Evolutionary conservation across 2,329 filamentous ascomycete species (phyloP), one percentile per base, ranked within the genome.

Genomic region (Ophiostoma quercus): DNA sequence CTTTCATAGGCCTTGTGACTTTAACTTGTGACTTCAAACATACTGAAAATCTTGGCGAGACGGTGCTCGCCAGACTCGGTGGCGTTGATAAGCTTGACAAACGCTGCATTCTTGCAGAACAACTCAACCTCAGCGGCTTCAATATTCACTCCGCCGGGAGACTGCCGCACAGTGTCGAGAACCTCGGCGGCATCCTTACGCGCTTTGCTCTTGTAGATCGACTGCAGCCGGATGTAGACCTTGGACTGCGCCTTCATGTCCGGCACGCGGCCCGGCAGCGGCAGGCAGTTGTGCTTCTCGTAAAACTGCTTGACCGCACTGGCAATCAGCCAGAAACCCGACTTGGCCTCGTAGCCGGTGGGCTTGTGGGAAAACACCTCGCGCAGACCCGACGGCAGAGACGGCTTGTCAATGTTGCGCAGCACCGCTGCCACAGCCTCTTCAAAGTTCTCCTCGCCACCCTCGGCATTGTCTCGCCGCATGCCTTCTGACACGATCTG

Each of bases 201-300:
- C 62, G 95, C 93, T 79, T 97, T 96, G 29, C 83, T 80, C 80
- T 96, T 97, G 86, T 98, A 99, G 71, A 98, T 87, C 75, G 91
- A 94, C 78, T 98, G 95, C 14, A 99, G 84, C 75, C 89, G 84
- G 74, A 99, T 90, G 80, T 99, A 99, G 72, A 96, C 90, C 70
- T 85, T 87, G 3, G 94, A 97, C 77, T 94, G 87, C 2, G 95
- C 93, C 82, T 99, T 99, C 95, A 99, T 99, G 78, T 99, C 95
- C 1, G 96, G 95, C 1, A 99, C 83, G 2, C 90, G 88, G 14
- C 95, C 96, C 0, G 94, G 90, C 0, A 99, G 83, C 19, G 95
- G 95, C 5, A 99, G 84, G 37, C 89, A 84, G 8, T 84, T 81
- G 77, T 97, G 88, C 69, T 87, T 87, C 11, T 85, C 79, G 78